Evolutionary conservation across 2,329 filamentous ascomycete genomes (phyloP), one percentile per base, ranked within the genome.

Genomic region (Sphaerulina populicola): DNA sequence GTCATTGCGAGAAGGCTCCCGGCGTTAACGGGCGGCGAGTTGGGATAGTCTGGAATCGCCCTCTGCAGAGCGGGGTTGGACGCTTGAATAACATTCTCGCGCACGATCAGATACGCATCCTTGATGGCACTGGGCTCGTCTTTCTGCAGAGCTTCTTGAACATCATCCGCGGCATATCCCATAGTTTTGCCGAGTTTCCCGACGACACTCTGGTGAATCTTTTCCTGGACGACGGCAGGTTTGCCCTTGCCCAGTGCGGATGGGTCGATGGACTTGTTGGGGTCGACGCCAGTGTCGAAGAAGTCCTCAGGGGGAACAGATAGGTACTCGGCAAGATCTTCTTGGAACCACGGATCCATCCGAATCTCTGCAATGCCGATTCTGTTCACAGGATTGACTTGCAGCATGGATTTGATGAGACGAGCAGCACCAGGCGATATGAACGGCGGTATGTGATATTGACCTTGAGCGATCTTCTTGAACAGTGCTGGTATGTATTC

Each of bases 81-180:
- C 68, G 90, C 86, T 90, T 97, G 97, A 67, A 97, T 80, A 69
- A 96, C 93, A 67, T 97, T 97, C 70, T 98, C 93, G 47, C 91
- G 82, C 23, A 98, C 88, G 68, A 98, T 98, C 71, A 96, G 83
- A 72, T 97, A 98, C 1, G 93, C 93, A 71, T 98, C 93, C 72
- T 98, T 98, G 75, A 98, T 96, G 9, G 93, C 90, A 52, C 90
- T 97, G 10, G 93, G 93, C 68, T 98, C 93, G 47, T 93, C 83
- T 51, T 88, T 89, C 63, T 86, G 85, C 56, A 98, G 74, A 18
- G 93, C 91, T 69, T 97, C 93, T 66, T 96, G 86, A 47, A 98
- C 91, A 73, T 98, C 93, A 55, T 85, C 85, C 67, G 88, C 91
- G 33, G 86, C 89, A 67, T 98, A 98, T 54, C 93, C 93, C 90